phyloP scores from a whole-genome alignment of 352 stramenopile species.

The Globisporangium rhizosaccharum region DNA sequence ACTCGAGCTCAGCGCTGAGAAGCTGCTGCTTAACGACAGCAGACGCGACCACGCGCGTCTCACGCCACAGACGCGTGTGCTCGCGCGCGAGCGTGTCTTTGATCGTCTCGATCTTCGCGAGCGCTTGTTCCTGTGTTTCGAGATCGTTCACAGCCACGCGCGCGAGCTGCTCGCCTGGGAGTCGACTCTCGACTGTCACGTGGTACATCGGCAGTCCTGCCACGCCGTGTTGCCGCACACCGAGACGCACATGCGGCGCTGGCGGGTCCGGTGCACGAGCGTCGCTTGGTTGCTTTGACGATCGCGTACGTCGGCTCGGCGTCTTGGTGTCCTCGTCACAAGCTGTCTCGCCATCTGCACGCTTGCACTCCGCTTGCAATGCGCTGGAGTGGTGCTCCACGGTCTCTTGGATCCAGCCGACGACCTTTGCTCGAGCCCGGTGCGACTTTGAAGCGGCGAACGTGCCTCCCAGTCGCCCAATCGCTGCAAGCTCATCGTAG shows the following conservation, averaged over 20 bases:
- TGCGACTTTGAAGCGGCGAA: neutral
- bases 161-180: constrained; percentile 10
- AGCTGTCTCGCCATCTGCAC: neutral
- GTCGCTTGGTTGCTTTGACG: neutral
- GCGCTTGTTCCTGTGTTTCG: constrained; percentile 15
- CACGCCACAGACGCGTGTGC: constrained; percentile 5
- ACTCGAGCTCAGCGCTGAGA: constrained; percentile 3
- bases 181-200: constrained; percentile 7
- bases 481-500: constrained; percentile 5
- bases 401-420: constrained; percentile 12
- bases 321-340: neutral
- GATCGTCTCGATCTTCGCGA: constrained; percentile 8
- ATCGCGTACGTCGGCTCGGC: neutral
- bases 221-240: constrained; percentile 10
- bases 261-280: neutral
- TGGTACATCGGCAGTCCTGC: constrained; percentile 10
- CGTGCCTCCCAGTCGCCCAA: neutral
- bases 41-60: neutral
- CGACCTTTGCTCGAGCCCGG: neutral
- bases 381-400: neutral
- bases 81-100: constrained; percentile 8
- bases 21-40: constrained; percentile 3
- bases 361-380: neutral
- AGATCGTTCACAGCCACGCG: constrained; percentile 10
- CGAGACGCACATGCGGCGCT: constrained; percentile 11